Base-by-base conservation (phyloP, 2,329 filamentous ascomycete species). In the Reticulascus tulasneorum region DNA sequence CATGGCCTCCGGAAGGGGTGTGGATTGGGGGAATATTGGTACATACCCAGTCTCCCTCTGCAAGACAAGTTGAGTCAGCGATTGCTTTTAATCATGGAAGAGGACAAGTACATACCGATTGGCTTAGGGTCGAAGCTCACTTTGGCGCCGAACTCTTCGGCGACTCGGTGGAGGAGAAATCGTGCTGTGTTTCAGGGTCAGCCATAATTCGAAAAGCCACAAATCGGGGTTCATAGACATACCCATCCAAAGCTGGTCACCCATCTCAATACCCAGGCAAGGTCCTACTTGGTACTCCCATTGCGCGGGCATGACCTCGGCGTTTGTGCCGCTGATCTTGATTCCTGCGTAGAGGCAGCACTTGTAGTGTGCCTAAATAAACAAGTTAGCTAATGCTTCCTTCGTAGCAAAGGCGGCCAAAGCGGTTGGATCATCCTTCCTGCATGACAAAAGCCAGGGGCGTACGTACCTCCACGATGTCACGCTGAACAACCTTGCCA, bases 211-310 rank as follows among this genome's bases (percentile, higher is more conserved):
- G 49, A 94, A 84, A 54, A 94, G 75, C 79, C 89, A 94, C 49
- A 87, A 84, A 48, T 86, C 86, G n/a, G n/a, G n/a, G n/a, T n/a
- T n/a, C n/a, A n/a, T n/a, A n/a, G n/a, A n/a, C n/a, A n/a, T n/a
- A n/a, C n/a, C n/a, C 56, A 95, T 75, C 93, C 91, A 97, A 55
- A 98, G 87, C 60, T 97, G 83, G 66, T 98, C 93, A 64, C 93
- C 93, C 76, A 97, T 85, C 62, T 82, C 73, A 54, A 96, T 96
- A 47, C 89, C 91, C 36, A 72, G 66, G 68, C 87, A 94, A 47
- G 91, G 91, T 39, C 91, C 91, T 55, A 96, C 86, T 64, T 96
- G 91, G 81, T 87, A 96, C 66, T 97, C 91, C 91, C 91, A 97
- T 69, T 96, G 91, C 43, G 86, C 89, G 47, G 89, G 86, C 86